Percentiles rank a stretch among this genome's conserved stretches.
Conservation (phyloP, 1,284 basidiomycete species). For the Cryptococcus sp. region DNA sequence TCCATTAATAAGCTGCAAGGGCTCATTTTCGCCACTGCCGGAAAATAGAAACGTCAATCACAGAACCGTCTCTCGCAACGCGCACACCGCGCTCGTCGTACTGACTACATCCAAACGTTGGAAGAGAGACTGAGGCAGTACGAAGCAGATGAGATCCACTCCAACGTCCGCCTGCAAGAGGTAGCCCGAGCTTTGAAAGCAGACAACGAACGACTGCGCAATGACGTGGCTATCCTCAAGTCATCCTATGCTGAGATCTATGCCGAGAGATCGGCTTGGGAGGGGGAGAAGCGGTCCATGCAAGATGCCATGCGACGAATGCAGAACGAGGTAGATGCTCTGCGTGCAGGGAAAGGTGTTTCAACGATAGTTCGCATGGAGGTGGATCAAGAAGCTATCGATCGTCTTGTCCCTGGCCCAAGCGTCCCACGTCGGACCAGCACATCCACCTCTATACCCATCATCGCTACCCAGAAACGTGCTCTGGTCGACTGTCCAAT, state of each 20-base stretch:
- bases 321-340: constrained; percentile 19
- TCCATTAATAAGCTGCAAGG: not conserved
- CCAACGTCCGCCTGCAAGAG: constrained; percentile 80
- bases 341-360: constrained; percentile 18
- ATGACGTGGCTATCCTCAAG: constrained; percentile 61
- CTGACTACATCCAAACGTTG: constrained; percentile 84
- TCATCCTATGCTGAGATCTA: constrained; percentile 64
- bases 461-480: constrained; percentile 9
- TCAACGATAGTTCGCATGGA: constrained; percentile 22
- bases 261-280: constrained; percentile 55
- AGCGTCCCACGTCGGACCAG: constrained; percentile 9
- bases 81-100: constrained; percentile 86
- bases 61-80: constrained; percentile 77
- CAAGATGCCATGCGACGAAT: constrained; percentile 15
- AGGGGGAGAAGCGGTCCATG: constrained; percentile 18
- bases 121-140: constrained; percentile 83
- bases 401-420: constrained; percentile 14
- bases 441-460: not conserved
- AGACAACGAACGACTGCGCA: constrained; percentile 63
- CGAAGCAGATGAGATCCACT: constrained; percentile 86
- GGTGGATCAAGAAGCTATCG: constrained; percentile 15
- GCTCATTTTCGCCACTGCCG: not conserved
- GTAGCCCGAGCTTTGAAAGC: constrained; percentile 84
- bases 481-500: constrained; percentile 41
- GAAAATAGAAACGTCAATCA: constrained; percentile 37